Percentiles rank a stretch among this genome's conserved stretches.
phyloP scores from a whole-genome alignment of 148 eudicot species.

The Rhododendron mucronatum region DNA sequence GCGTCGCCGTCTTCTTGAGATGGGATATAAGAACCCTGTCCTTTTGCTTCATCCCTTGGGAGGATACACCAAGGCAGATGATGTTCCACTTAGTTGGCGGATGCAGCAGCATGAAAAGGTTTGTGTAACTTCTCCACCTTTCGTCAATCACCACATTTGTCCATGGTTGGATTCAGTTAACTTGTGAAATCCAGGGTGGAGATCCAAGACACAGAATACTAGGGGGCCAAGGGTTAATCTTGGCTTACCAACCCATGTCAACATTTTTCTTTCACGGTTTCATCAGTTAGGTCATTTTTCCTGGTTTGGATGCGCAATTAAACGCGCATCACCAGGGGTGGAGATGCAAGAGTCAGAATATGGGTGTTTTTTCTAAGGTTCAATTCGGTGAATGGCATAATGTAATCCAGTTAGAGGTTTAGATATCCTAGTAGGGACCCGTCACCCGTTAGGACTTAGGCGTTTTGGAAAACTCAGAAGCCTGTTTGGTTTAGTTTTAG shows the following conservation, averaged over 20 bases:
- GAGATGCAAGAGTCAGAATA: neutral
- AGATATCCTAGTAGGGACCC: neutral
- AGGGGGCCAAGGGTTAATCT: neutral
- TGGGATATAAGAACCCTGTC: slow-evolving; percentile 79
- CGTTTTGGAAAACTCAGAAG: neutral
- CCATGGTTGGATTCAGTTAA: neutral
- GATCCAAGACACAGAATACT: neutral
- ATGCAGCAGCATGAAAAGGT: slow-evolving; percentile 90
- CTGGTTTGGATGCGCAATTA: neutral
- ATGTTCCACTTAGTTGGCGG: slow-evolving; percentile 78
- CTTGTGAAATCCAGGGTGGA: neutral
- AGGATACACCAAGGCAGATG: slow-evolving; percentile 79
- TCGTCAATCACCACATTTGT: neutral
- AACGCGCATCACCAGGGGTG: neutral
- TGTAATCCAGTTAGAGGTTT: neutral
- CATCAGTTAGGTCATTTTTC: neutral
- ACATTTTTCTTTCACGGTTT: neutral
- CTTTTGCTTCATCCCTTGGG: slow-evolving; percentile 77
- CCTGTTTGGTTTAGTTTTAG: neutral
- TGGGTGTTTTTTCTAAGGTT: neutral
- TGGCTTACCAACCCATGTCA: neutral
- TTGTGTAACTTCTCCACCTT: neutral
- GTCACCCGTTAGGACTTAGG: neutral
- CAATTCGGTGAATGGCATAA: neutral
- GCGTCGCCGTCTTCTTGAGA: slow-evolving; percentile 67